Percentiles rank a stretch among this genome's conserved stretches.
phyloP scores from a whole-genome alignment of 2,329 filamentous ascomycete species.

The Scopulariopsis brevicaulis region DNA sequence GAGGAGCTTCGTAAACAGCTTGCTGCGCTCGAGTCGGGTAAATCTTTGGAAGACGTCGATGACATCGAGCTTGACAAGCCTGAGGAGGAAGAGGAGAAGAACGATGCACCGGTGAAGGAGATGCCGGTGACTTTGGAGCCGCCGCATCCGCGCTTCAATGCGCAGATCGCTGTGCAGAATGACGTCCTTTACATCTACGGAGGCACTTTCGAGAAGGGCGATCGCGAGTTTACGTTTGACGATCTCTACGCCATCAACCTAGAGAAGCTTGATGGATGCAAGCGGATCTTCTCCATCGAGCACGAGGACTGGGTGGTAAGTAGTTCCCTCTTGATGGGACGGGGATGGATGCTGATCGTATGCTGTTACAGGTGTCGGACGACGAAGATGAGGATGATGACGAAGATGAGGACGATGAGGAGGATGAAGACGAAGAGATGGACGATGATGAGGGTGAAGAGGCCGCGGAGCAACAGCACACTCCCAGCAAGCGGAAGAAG shows the following conservation, averaged over 20 bases:
- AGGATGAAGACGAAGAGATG: slow-evolving; percentile 39
- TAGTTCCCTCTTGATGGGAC: slow-evolving; percentile 2
- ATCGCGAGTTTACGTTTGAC: slow-evolving; percentile 91
- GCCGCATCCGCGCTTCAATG: slow-evolving; percentile 84
- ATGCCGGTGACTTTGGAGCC: slow-evolving; percentile 66
- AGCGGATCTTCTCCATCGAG: slow-evolving; percentile 78
- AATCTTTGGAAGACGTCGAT: slow-evolving; percentile 41
- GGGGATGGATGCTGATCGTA: background rate
- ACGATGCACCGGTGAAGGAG: slow-evolving; percentile 48
- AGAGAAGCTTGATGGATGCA: slow-evolving; percentile 89
- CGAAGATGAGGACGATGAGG: slow-evolving; percentile 41
- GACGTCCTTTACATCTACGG: slow-evolving; percentile 92
- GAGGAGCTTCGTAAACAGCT: slow-evolving; percentile 82
- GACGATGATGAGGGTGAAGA: slow-evolving; percentile 34
- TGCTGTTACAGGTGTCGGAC: slow-evolving; percentile 36
- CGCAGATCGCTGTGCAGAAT: slow-evolving; percentile 80
- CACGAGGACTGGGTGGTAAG: slow-evolving; percentile 71
- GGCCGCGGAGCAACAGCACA: slow-evolving; percentile 29
- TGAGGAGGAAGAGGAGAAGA: slow-evolving; percentile 28
- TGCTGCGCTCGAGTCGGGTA: slow-evolving; percentile 70
- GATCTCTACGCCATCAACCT: slow-evolving; percentile 89
- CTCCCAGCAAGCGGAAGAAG: slow-evolving; percentile 45
- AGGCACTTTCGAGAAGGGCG: slow-evolving; percentile 89
- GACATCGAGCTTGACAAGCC: slow-evolving; percentile 38
- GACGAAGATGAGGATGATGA: slow-evolving; percentile 52